Evolutionary conservation across 768 basidiomycete species (phyloP).

Genomic region (Tricholomella constricta): DNA sequence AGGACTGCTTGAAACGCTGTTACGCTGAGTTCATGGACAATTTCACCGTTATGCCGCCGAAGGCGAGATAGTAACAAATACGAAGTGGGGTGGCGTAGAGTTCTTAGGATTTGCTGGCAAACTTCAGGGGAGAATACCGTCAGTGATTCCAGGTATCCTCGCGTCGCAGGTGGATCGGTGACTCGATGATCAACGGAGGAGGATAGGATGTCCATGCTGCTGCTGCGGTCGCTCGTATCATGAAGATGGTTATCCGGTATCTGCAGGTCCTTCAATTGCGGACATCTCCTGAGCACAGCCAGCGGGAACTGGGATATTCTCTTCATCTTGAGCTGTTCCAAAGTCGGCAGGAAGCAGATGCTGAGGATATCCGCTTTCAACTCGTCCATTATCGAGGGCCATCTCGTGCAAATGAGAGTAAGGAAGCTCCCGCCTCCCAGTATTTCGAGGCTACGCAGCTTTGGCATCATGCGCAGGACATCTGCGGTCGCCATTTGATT

Average conservation of each 20-base stretch:
- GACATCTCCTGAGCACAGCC: background rate
- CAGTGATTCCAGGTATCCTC: constrained; percentile 3
- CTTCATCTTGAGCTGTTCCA: background rate
- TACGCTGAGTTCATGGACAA: background rate
- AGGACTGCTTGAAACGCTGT: background rate
- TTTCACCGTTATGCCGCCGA: background rate
- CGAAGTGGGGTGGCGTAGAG: background rate
- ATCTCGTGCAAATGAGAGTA: background rate
- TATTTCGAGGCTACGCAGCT: background rate
- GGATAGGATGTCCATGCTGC: background rate
- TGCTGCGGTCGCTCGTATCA: background rate
- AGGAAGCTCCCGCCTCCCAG: background rate
- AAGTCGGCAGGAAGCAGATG: background rate
- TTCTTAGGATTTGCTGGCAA: background rate
- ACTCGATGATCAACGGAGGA: too few relatives aligned
- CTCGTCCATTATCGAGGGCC: background rate
- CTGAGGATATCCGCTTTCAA: background rate
- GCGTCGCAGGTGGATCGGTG: background rate
- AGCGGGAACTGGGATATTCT: background rate
- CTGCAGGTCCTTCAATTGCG: constrained; percentile 6
- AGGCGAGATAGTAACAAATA: constrained; percentile 3
- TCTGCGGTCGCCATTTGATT: too few relatives aligned
- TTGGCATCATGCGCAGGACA: background rate
- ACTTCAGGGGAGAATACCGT: background rate
- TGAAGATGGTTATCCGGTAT: background rate